Base-by-base conservation (phyloP, 371 early-diverging fungal species). In the Sporodiniella umbellata region DNA sequence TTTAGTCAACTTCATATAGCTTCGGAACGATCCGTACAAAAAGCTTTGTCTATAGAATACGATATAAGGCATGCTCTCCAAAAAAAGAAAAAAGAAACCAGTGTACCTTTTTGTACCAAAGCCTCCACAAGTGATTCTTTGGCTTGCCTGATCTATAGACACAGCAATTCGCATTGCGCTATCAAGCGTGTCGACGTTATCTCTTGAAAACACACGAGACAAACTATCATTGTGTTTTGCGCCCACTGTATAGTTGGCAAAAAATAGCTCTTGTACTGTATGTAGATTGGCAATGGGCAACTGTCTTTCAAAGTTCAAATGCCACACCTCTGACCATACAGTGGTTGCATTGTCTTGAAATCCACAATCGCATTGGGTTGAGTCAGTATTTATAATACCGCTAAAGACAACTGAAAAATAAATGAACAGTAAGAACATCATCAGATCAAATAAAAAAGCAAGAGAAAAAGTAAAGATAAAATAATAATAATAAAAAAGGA, bases 1-100 rank as follows among this genome's bases (percentile, higher is more conserved):
- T 14, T 33, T 3, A 2, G 72, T 52, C 3, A 53, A 46, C 31
- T 60, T 56, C 42, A 75, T 61, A 30, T 21, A 51, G 11, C 64
- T 60, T 11, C 72, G 64, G 39, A 72, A 76, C 0, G 70, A 66
- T 1, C 77, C 77, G 28, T 68, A 76, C 22, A 76, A 43, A 25
- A 75, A 58, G 43, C 69, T 61, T 11, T 64, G 51, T 47, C 74
- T 61, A 15, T 17, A 50, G 7, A 31, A 12, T 10, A 31, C 0
- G 31, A 10, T 31, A 31, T n/a, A n/a, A n/a, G n/a, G n/a, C n/a
- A n/a, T n/a, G n/a, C n/a, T n/a, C n/a, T n/a, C 31, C 12, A 31
- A 31, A 22, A 21, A 17, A 24, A n/a, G 3, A 42, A 2, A 23
- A 37, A 15, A 24, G 33, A 19, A 18, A 12, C n/a, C 22, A 28